Evolutionary conservation across 1,284 basidiomycete genomes (phyloP), one percentile per base, ranked within the genome.

Genomic region (Trametes pubescens): DNA sequence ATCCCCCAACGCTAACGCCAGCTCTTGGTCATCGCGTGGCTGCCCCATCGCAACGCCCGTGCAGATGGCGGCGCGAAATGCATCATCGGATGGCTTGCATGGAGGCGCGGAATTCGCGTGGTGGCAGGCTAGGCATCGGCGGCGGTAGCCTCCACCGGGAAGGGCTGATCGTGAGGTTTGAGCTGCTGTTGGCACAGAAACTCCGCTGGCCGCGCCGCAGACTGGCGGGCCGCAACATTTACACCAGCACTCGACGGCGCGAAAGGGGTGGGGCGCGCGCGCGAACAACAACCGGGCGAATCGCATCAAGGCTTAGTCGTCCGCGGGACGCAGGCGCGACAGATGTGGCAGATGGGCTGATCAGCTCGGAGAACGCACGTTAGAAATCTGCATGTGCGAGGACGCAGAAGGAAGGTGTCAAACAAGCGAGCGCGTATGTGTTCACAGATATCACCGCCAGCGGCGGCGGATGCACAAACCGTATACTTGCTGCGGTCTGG

Each of bases 321-420:
- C 21, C 18, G 35, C 13, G 24, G 34, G 13, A 24, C 32, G 34
- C 51, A 26, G 21, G 51, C n/a, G 51, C 26, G 51, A 11, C 51
- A 37, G n/a, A 40, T 37, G 9, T 51, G 49, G 49, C 49, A 51
- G 49, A 51, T 51, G 49, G 49, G 49, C 32, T 35, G 49, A 51
- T 51, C n/a, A 9, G 7, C 18, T 34, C 34, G 49, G 8, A 7
- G 49, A 35, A 51, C 10, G 32, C 26, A 10, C 48, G n/a, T 49
- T 4, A 11, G 11, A 32, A 3, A 32, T 32, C 29, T 32, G 47
- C n/a, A 43, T 4, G 21, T 51, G 26, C 18, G 14, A 13, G 48
- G 26, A 29, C 49, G 49, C 49, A 32, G 49, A 35, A 29, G 14
- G 49, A 35, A 29, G 14, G 1, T 32, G 47, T 18, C 29, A 32